Evolutionary conservation across 345 rosid genomes (phyloP).

Genomic region (Sapria himalayana): DNA sequence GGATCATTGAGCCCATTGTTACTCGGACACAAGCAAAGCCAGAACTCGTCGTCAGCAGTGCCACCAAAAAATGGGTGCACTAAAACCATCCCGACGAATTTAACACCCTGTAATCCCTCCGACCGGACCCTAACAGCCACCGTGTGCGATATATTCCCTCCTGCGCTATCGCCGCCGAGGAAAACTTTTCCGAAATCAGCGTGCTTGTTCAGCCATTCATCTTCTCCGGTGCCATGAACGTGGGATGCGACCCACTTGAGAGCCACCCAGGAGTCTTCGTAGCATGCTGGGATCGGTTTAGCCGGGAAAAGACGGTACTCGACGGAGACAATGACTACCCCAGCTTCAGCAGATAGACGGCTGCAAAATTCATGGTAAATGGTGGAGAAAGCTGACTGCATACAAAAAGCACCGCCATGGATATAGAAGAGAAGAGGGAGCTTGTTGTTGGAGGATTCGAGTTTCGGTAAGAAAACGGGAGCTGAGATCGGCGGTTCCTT

Average conservation of each 20-base stretch:
- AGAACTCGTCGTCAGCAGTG: neutral
- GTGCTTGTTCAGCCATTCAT: constrained; percentile 32
- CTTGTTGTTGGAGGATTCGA: constrained; percentile 6
- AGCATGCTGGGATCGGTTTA: constrained; percentile 46
- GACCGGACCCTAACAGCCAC: constrained; percentile 22
- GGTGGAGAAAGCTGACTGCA: constrained; percentile 33
- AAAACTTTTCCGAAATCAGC: constrained; percentile 25
- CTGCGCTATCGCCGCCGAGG: constrained; percentile 55
- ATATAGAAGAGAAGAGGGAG: constrained; percentile 54
- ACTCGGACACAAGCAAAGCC: neutral
- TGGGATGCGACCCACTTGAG: constrained; percentile 28
- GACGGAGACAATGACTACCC: constrained; percentile 34
- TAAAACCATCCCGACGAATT: constrained; percentile 43
- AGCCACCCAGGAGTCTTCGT: constrained; percentile 57
- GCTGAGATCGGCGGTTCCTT: constrained; percentile 13
- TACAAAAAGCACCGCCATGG: constrained; percentile 74
- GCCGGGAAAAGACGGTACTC: constrained; percentile 59
- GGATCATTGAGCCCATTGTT: too few relatives aligned
- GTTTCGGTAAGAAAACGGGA: constrained; percentile 19
- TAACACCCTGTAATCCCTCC: constrained; percentile 6
- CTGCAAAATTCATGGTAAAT: constrained; percentile 42
- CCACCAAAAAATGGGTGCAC: constrained; percentile 64
- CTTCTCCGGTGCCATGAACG: constrained; percentile 3
- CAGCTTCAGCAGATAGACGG: constrained; percentile 33
- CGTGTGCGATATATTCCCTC: constrained; percentile 55